A percentile compares a stretch with the other conserved stretches of the same genome.
Evolutionary conservation across 257 asterid species (phyloP).

Genomic region (Fraxinus cuspidata): DNA sequence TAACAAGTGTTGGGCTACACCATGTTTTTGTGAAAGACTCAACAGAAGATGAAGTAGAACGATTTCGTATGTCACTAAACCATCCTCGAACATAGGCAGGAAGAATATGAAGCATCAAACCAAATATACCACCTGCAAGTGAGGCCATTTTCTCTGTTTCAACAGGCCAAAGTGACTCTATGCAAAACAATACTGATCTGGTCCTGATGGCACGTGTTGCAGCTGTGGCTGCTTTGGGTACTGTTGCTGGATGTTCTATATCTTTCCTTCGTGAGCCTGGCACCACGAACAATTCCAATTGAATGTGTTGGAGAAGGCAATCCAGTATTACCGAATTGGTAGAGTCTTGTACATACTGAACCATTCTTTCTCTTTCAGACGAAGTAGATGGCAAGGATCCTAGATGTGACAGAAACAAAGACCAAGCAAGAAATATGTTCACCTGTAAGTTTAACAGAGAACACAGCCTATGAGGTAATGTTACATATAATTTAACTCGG

Average conservation of each 20-base stretch:
- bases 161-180: constrained; percentile 83
- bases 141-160: constrained; percentile 72
- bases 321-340: constrained; percentile 69
- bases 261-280: constrained; percentile 73
- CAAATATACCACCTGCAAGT: constrained; percentile 83
- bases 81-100: constrained; percentile 99
- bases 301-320: constrained; percentile 88
- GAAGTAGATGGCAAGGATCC: constrained; percentile 83
- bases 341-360: constrained; percentile 82
- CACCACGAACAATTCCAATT: constrained; percentile 61
- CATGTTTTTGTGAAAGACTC: constrained; percentile 90
- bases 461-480: constrained; percentile 14
- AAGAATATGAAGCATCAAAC: constrained; percentile 87
- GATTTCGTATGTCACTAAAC: constrained; percentile 86
- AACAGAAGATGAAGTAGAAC: constrained; percentile 74
- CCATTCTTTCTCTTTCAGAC: constrained; percentile 67
- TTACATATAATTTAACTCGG: constrained; percentile 1
- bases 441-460: constrained; percentile 52
- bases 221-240: constrained; percentile 70
- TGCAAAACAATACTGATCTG: constrained; percentile 56
- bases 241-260: constrained; percentile 54
- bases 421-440: constrained; percentile 77
- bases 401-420: constrained; percentile 76
- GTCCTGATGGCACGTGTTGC: constrained; percentile 70
- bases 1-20: constrained; percentile 89